Percentiles rank a stretch among this genome's conserved stretches.
These are phyloP conservation scores for Eragrostis tef DNA, from an alignment of 202 grass and related monocot species.

Conservation along the genomic window DNA sequence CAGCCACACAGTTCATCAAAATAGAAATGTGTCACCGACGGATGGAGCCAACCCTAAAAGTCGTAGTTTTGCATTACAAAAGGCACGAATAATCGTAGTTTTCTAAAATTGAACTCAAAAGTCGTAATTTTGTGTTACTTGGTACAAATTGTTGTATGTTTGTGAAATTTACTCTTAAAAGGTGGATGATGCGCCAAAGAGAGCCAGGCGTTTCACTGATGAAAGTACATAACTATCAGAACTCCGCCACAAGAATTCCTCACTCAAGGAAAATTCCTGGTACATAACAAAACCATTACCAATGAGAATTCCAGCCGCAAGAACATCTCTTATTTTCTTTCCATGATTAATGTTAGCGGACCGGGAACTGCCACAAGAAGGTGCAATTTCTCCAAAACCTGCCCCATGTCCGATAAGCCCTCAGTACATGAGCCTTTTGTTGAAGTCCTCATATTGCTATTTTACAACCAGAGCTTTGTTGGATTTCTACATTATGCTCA, in stretches of 20 bases:
- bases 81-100: too few relatives aligned
- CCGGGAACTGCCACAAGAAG: slow-evolving; percentile 88
- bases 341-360: slow-evolving; percentile 53
- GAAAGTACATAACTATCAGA: slow-evolving; percentile 8
- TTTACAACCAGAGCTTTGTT: slow-evolving; percentile 76
- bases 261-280: slow-evolving; percentile 31
- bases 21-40: too few relatives aligned
- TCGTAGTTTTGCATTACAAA: too few relatives aligned
- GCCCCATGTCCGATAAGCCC: slow-evolving; percentile 42
- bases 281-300: slow-evolving; percentile 47
- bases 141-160: too few relatives aligned
- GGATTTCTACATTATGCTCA: slow-evolving; percentile 59
- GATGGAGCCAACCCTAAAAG: too few relatives aligned
- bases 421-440: slow-evolving; percentile 47
- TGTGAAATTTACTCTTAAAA: too few relatives aligned
- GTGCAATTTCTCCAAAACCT: slow-evolving; percentile 54
- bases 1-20: too few relatives aligned
- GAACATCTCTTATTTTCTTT: slow-evolving; percentile 46
- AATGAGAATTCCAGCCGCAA: slow-evolving; percentile 32
- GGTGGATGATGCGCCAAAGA: too few relatives aligned
- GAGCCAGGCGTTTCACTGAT: too few relatives aligned
- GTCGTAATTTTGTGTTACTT: too few relatives aligned
- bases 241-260: slow-evolving; percentile 19
- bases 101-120: too few relatives aligned
- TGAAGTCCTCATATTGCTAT: slow-evolving; percentile 61